A percentile compares a stretch with the other conserved stretches of the same genome.
These are phyloP conservation scores for Ascochyta lentis DNA, from an alignment of 2,329 filamentous ascomycete species.

Conservation along the genomic window DNA sequence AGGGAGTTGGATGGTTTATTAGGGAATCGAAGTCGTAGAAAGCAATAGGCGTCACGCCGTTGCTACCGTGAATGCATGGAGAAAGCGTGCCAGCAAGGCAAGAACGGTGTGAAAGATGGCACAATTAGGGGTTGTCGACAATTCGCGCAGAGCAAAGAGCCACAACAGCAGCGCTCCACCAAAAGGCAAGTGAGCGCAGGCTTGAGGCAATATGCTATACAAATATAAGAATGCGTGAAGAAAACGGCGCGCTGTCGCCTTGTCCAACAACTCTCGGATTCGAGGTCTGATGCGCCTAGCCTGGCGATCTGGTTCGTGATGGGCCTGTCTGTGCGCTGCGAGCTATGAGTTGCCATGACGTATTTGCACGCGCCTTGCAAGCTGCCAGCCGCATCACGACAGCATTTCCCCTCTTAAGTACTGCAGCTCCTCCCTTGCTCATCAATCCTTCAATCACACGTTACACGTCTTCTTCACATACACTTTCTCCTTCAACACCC, in stretches of 20 bases:
- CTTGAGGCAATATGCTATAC: background rate
- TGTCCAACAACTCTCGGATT: background rate
- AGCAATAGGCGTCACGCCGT: constrained; percentile 29
- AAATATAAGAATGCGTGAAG: background rate
- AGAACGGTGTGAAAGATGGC: constrained; percentile 20
- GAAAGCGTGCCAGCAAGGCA: constrained; percentile 28
- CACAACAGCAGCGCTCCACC: constrained; percentile 5
- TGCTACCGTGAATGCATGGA: constrained; percentile 41
- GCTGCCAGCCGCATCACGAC: constrained; percentile 19
- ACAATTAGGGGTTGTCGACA: constrained; percentile 28
- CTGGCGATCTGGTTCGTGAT: constrained; percentile 17
- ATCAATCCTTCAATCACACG: constrained; percentile 11
- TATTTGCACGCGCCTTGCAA: constrained; percentile 5
- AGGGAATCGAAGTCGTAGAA: constrained; percentile 5
- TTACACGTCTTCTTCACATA: constrained; percentile 14
- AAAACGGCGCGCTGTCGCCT: background rate
- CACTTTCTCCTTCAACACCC: constrained; percentile 4
- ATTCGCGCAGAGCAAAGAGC: constrained; percentile 5
- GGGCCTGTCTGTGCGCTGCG: constrained; percentile 10
- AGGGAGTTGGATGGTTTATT: background rate
- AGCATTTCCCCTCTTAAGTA: constrained; percentile 37
- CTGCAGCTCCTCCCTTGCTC: constrained; percentile 13
- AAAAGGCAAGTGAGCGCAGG: background rate
- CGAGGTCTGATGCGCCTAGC: constrained; percentile 10
- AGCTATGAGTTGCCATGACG: constrained; percentile 11